A percentile compares a stretch with the other conserved stretches of the same genome.
phyloP scores from a whole-genome alignment of 2,329 filamentous ascomycete genomes.

The Lachnellula arida region DNA sequence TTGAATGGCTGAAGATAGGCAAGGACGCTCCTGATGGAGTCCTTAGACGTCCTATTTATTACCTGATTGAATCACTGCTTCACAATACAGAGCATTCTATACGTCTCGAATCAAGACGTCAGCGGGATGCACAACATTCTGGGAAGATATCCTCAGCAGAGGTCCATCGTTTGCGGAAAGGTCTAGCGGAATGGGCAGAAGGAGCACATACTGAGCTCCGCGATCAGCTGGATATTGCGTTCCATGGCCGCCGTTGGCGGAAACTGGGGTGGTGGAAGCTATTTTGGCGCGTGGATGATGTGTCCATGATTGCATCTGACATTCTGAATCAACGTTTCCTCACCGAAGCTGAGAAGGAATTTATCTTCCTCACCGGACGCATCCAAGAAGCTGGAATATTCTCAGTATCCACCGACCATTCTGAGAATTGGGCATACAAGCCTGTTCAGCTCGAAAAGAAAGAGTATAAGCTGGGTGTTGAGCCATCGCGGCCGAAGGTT shows the following conservation, averaged over 20 bases:
- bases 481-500: constrained; percentile 14
- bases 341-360: constrained; percentile 68
- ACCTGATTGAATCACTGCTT: constrained; percentile 64
- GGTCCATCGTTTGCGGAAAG: constrained; percentile 47
- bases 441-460: constrained; percentile 1
- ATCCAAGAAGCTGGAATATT: constrained; percentile 60
- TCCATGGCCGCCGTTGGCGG: constrained; percentile 71
- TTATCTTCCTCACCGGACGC: constrained; percentile 78
- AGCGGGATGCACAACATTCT: constrained; percentile 30
- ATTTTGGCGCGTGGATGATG: constrained; percentile 91
- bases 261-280: constrained; percentile 90
- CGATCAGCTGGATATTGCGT: constrained; percentile 71
- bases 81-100: constrained; percentile 49
- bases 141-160: constrained; percentile 32
- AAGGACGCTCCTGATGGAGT: constrained; percentile 37
- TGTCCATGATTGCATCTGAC: constrained; percentile 75
- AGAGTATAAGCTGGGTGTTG: constrained; percentile 8
- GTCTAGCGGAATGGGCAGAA: constrained; percentile 70
- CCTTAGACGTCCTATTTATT: constrained; percentile 62
- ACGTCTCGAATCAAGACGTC: constrained; percentile 41
- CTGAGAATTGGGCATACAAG: constrained; percentile 27
- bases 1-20: constrained; percentile 58
- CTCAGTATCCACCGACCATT: constrained; percentile 1
- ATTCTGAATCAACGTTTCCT: constrained; percentile 76
- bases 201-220: constrained; percentile 78